Percentiles rank a stretch among this genome's conserved stretches.
Conservation (phyloP, 2,329 filamentous ascomycete species). For the Cladosporium sp. region DNA sequence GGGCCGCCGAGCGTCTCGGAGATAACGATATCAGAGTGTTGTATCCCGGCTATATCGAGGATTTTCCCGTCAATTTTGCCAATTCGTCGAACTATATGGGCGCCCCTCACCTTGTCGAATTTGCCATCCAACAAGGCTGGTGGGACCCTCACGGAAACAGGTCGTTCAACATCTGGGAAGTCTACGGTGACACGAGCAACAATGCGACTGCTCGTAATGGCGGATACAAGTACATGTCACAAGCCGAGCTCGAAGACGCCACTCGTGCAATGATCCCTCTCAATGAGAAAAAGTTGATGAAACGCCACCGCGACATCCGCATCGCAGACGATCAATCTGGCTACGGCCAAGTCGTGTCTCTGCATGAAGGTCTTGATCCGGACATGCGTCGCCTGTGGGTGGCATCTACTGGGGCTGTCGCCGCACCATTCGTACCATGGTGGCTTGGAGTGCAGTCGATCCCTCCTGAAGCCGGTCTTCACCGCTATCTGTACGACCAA, state of each 20-base stretch:
- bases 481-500: slow-evolving; percentile 31
- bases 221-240: slow-evolving; percentile 34
- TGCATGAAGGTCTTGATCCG: slow-evolving; percentile 23
- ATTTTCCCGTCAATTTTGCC: slow-evolving; percentile 29
- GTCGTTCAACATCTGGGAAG: slow-evolving; percentile 34
- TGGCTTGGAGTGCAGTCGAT: slow-evolving; percentile 30
- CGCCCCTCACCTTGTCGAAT: slow-evolving; percentile 30
- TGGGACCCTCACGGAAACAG: slow-evolving; percentile 28
- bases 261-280: slow-evolving; percentile 40
- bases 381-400: slow-evolving; percentile 32
- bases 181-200: slow-evolving; percentile 27
- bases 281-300: slow-evolving; percentile 45
- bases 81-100: slow-evolving; percentile 30
- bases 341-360: slow-evolving; percentile 31
- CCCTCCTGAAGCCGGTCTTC: slow-evolving; percentile 29
- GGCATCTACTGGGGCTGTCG: slow-evolving; percentile 31
- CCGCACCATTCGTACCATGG: slow-evolving; percentile 31
- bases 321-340: slow-evolving; percentile 34
- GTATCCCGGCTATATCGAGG: slow-evolving; percentile 34
- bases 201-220: slow-evolving; percentile 28
- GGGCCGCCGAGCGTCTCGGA: slow-evolving; percentile 32
- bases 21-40: slow-evolving; percentile 28
- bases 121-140: slow-evolving; percentile 32
- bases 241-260: slow-evolving; percentile 31
- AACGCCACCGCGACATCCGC: slow-evolving; percentile 31